These are phyloP conservation scores for Acer negundo DNA, from an alignment of 345 rosid genomes.

Conservation along the genomic window DNA sequence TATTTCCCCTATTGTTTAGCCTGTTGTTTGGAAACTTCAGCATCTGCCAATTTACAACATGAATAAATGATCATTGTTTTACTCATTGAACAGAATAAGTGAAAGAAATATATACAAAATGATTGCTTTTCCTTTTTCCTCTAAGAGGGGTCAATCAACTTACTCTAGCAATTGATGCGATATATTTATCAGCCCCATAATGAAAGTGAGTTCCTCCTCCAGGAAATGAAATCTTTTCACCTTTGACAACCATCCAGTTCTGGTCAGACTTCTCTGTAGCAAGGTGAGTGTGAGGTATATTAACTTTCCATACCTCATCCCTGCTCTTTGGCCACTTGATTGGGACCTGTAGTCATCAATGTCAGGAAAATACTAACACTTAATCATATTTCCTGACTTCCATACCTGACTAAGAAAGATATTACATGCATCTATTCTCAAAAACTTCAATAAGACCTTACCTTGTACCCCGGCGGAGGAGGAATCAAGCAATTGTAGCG, in stretches of 20 bases:
- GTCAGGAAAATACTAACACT: not conserved
- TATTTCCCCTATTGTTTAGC: constrained; percentile 38
- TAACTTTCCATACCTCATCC: constrained; percentile 48
- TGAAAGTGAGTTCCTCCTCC: constrained; percentile 65
- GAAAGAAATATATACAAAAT: not conserved
- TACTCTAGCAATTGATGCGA: constrained; percentile 16
- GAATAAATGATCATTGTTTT: not conserved
- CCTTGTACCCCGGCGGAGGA: constrained; percentile 36
- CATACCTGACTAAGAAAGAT: not conserved
- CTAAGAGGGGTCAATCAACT: not conserved
- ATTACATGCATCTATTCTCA: not conserved
- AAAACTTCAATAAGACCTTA: constrained; percentile 22
- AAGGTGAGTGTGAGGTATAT: constrained; percentile 54
- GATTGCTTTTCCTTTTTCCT: not conserved
- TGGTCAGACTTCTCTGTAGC: constrained; percentile 62
- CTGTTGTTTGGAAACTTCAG: constrained; percentile 35
- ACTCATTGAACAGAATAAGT: not conserved
- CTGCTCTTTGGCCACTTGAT: constrained; percentile 51
- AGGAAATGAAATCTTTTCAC: constrained; percentile 48
- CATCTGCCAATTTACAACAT: constrained; percentile 34
- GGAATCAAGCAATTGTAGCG: constrained; percentile 36
- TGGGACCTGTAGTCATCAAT: constrained; percentile 33
- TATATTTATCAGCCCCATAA: constrained; percentile 50
- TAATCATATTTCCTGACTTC: not conserved
- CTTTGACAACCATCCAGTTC: constrained; percentile 53